phyloP scores from a whole-genome alignment of 1,284 basidiomycete genomes.

The Naganishia albida region DNA sequence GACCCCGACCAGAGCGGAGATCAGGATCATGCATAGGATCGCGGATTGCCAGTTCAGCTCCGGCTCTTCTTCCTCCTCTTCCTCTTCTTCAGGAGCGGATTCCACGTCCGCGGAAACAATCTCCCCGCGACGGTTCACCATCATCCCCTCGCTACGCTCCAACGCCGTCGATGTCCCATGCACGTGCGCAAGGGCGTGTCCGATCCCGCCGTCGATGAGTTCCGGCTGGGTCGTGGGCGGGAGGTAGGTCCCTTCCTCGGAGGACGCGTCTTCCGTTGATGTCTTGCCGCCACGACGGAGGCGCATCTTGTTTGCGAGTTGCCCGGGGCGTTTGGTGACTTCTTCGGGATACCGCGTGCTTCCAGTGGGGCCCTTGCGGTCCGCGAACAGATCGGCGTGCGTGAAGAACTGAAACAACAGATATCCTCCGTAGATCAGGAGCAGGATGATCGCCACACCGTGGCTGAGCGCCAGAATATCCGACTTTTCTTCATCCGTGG shows the following conservation, averaged over 20 bases:
- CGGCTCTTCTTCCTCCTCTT: slow-evolving; percentile 52
- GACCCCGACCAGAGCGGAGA: slow-evolving; percentile 57
- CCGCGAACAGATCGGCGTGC: slow-evolving; percentile 70
- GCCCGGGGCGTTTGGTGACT: slow-evolving; percentile 37
- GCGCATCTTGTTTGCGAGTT: slow-evolving; percentile 15
- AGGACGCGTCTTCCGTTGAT: neutral
- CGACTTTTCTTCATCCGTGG: slow-evolving; percentile 45
- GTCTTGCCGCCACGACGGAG: neutral
- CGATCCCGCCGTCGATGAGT: slow-evolving; percentile 26
- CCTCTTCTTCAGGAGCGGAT: slow-evolving; percentile 35
- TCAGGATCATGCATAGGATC: slow-evolving; percentile 44
- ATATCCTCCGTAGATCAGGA: slow-evolving; percentile 69
- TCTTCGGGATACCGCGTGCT: slow-evolving; percentile 48
- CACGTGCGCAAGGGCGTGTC: slow-evolving; percentile 29
- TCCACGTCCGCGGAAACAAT: neutral
- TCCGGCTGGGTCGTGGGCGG: slow-evolving; percentile 2
- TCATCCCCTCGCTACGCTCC: slow-evolving; percentile 13
- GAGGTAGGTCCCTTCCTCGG: slow-evolving; percentile 1
- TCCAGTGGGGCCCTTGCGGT: slow-evolving; percentile 43
- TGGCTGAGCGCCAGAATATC: slow-evolving; percentile 72
- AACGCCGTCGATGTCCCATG: slow-evolving; percentile 31
- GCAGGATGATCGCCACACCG: slow-evolving; percentile 77
- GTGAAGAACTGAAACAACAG: slow-evolving; percentile 84
- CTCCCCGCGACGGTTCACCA: slow-evolving; percentile 12
- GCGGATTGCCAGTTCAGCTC: slow-evolving; percentile 59